phyloP scores from a whole-genome alignment of 2,329 filamentous ascomycete species.

The Pseudopithomyces chartarum region DNA sequence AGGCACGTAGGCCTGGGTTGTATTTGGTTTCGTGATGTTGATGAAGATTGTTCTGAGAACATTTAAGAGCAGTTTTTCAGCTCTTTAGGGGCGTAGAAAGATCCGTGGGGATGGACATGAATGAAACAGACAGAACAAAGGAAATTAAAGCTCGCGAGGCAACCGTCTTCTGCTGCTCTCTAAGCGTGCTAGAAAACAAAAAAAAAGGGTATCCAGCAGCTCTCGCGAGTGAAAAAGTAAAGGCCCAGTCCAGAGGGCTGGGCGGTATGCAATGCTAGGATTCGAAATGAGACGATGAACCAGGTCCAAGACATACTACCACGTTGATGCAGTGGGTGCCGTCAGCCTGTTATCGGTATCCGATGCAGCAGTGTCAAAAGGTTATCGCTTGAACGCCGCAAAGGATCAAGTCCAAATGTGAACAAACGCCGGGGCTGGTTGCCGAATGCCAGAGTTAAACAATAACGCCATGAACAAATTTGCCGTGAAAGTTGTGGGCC shows the following conservation, averaged over 20 bases:
- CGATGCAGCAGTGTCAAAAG: constrained; percentile 33
- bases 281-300: constrained; percentile 25
- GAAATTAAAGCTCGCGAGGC: constrained; percentile 38
- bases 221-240: constrained; percentile 29
- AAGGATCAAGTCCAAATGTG: constrained; percentile 29
- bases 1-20: constrained; percentile 37
- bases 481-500: constrained; percentile 34
- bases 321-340: constrained; percentile 24
- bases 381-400: constrained; percentile 44
- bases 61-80: constrained; percentile 33
- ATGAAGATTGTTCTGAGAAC: constrained; percentile 35
- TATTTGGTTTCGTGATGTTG: constrained; percentile 42
- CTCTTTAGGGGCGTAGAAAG: constrained; percentile 35
- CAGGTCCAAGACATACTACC: constrained; percentile 21
- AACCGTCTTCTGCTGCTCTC: constrained; percentile 31
- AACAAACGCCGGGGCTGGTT: constrained; percentile 40
- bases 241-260: constrained; percentile 23
- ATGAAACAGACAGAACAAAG: constrained; percentile 45
- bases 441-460: constrained; percentile 37
- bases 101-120: constrained; percentile 39
- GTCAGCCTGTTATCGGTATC: constrained; percentile 25
- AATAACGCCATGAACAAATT: constrained; percentile 44
- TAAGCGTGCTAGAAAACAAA: constrained; percentile 29
- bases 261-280: constrained; percentile 40
- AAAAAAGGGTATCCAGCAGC: constrained; percentile 35